Evolutionary conservation across 345 rosid genomes (phyloP).

Genomic region (Camelina hispida): DNA sequence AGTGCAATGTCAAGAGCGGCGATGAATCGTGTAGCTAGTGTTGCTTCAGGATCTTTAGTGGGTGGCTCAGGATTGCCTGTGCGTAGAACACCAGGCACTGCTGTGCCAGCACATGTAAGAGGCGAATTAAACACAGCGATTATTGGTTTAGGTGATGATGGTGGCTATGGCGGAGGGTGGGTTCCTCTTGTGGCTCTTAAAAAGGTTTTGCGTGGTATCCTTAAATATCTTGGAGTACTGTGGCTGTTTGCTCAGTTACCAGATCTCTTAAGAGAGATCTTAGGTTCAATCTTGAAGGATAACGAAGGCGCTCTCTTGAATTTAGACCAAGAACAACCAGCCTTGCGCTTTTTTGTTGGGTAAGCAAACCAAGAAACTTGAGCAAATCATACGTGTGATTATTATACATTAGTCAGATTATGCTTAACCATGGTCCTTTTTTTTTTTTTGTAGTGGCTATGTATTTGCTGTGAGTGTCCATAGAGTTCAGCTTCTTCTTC

Average conservation of each 20-base stretch:
- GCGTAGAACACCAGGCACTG: conserved; percentile 79
- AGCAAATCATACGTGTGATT: neutral
- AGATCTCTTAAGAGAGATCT: conserved; percentile 87
- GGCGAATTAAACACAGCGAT: conserved; percentile 97
- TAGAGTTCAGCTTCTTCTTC: conserved; percentile 98
- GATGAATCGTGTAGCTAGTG: conserved; percentile 74
- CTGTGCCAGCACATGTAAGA: conserved; percentile 89
- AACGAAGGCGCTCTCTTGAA: conserved; percentile 95
- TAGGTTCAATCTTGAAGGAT: conserved; percentile 92
- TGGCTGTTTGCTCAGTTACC: conserved; percentile 98
- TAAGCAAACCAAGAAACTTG: conserved; percentile 49
- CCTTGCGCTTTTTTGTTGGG: conserved; percentile 98
- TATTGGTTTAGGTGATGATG: conserved; percentile 99
- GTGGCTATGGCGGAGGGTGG: conserved; percentile 99
- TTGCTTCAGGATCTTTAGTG: conserved; percentile 67
- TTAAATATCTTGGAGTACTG: conserved; percentile 94
- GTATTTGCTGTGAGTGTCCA: conserved; percentile 97
- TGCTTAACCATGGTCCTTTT: conserved; percentile 21
- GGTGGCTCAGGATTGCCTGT: conserved; percentile 70
- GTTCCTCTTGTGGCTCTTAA: conserved; percentile 99
- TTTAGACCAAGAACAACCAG: conserved; percentile 99
- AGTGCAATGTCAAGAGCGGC: conserved; percentile 67
- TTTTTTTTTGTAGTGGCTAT: conserved; percentile 71
- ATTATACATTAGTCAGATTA: neutral
- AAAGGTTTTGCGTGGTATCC: conserved; percentile 94